Evolutionary conservation across 2,329 filamentous ascomycete species (phyloP).

Genomic region (Colletotrichum viniferum): DNA sequence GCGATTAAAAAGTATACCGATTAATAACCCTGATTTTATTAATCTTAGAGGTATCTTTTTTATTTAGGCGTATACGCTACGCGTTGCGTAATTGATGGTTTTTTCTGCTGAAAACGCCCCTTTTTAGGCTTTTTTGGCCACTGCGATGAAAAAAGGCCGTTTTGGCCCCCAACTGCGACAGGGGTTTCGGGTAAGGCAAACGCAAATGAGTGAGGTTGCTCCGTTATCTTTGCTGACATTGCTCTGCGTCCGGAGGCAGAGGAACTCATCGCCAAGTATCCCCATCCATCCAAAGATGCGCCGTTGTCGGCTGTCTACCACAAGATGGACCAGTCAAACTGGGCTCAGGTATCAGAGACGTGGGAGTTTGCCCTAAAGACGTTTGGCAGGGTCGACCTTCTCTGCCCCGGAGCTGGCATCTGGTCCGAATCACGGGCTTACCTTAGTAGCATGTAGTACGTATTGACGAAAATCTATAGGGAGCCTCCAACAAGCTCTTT

Average conservation of each 20-base stretch:
- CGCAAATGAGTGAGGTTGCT: conserved; percentile 20
- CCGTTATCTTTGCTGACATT: conserved; percentile 31
- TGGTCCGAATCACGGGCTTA: conserved; percentile 3
- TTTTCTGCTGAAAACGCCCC: too few relatives aligned
- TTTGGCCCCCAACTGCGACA: too few relatives aligned
- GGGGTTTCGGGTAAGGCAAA: too few relatives aligned
- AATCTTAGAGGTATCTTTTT: too few relatives aligned
- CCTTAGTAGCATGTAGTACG: fast-evolving
- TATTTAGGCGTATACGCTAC: too few relatives aligned
- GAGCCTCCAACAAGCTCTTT: conserved; percentile 30
- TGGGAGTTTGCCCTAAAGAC: conserved; percentile 23
- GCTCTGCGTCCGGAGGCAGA: conserved; percentile 27
- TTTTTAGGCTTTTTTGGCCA: too few relatives aligned
- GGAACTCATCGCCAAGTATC: conserved; percentile 15
- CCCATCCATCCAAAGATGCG: not conserved
- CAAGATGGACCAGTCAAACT: conserved; percentile 30
- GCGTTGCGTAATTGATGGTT: too few relatives aligned
- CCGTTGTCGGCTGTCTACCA: conserved; percentile 32
- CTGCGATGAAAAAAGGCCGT: too few relatives aligned
- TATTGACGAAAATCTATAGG: not conserved
- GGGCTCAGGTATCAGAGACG: conserved; percentile 25
- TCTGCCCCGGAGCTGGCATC: conserved; percentile 23
- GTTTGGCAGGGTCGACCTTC: conserved; percentile 21
- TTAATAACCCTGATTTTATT: too few relatives aligned
- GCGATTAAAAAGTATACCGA: too few relatives aligned